A percentile compares a stretch with the other conserved stretches of the same genome.
Conservation (phyloP, 1,139 yeast genomes). For the Suhomyces maxii region DNA sequence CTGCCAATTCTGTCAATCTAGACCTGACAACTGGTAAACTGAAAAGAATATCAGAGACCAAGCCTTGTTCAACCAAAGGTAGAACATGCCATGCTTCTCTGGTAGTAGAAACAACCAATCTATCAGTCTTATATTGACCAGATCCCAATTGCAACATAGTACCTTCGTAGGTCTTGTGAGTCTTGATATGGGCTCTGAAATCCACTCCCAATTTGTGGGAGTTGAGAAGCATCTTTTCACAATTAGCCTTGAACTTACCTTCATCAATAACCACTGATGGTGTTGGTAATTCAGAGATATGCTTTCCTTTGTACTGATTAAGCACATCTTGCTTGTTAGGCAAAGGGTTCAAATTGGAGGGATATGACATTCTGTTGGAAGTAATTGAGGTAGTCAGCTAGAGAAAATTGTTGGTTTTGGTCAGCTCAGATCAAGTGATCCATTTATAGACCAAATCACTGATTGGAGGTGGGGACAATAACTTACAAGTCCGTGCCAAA, state of each 20-base stretch:
- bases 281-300: constrained; percentile 45
- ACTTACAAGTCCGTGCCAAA: neutral
- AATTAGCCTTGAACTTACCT: constrained; percentile 23
- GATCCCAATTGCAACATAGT: constrained; percentile 29
- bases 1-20: constrained; percentile 51
- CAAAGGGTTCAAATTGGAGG: constrained; percentile 15
- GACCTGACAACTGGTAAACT: constrained; percentile 67
- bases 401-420: neutral
- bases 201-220: constrained; percentile 30
- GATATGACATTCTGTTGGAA: constrained; percentile 6
- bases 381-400: neutral
- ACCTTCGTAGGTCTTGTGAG: constrained; percentile 59
- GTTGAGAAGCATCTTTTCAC: constrained; percentile 33
- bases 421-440: neutral
- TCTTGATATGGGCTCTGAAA: constrained; percentile 73
- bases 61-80: constrained; percentile 43
- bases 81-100: constrained; percentile 62
- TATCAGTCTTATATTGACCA: constrained; percentile 30
- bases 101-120: constrained; percentile 70
- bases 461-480: neutral
- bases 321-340: constrained; percentile 28
- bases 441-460: neutral
- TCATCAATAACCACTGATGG: constrained; percentile 53
- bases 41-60: constrained; percentile 60
- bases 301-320: constrained; percentile 25